Base-by-base conservation (phyloP, 2,329 filamentous ascomycete genomes). In the Colletotrichum navitas region DNA sequence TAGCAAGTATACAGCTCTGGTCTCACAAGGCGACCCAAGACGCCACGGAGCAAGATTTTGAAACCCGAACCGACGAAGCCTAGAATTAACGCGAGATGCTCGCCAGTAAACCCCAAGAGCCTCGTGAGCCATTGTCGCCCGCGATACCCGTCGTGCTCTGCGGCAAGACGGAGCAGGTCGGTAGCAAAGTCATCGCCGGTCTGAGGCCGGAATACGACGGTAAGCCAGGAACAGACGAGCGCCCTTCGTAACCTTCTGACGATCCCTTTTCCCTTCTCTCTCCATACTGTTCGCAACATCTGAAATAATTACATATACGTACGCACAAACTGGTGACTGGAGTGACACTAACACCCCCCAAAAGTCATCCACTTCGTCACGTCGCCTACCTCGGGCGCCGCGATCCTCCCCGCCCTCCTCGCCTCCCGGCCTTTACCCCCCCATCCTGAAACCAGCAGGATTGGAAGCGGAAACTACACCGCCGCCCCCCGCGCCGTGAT, bases 171-270 rank as follows among this genome's bases (percentile, higher is more conserved):
- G 76, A 78, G 58, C 39, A 62, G 11, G 74, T 78, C 32, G 76
- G 76, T 16, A 49, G 55, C 14, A 62, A 66, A 24, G 75, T 78
- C 45, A 76, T 78, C 34, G 69, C 69, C 29, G 74, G 74, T 26
- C 63, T 78, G 34, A 76, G 74, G 61, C 76, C 76, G 4, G 76
- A 78, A 34, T 77, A 75, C 32, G 76, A 78, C 43, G 76, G 77
- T 76, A 14, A 29, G 76, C 54, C n/a, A 52, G 11, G 6, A 26
- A 18, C 18, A 58, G 34, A 21, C 14, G n/a, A n/a, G 11, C 3
- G 41, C 26, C 24, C 41, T 14, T 24, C 58, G 3, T n/a, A 7
- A 12, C 10, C 58, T 14, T 8, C 39, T 5, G 1, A 36, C 5
- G 14, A 34, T n/a, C 36, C 34, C 10, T n/a, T 29, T 7, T 11